phyloP scores from a whole-genome alignment of 2,329 filamentous ascomycete species.

The Curvularia sp. region DNA sequence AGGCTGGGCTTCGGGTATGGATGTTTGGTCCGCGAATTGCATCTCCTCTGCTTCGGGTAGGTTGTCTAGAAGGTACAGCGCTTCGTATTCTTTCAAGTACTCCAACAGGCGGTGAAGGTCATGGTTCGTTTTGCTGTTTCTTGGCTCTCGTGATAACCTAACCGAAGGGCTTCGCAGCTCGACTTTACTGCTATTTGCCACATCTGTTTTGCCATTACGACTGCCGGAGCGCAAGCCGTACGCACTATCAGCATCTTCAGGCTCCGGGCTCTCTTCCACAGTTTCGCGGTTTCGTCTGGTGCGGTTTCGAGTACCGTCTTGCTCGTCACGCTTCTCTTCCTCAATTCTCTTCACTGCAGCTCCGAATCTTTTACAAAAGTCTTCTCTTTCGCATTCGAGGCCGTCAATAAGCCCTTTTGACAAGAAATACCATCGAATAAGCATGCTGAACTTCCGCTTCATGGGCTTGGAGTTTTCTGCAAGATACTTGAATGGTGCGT shows the following conservation, averaged over 20 bases:
- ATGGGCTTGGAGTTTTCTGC: constrained; percentile 1
- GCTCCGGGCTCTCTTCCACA: constrained; percentile 20
- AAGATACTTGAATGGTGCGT: constrained; percentile 18
- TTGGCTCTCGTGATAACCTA: background rate
- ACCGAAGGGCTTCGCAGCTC: constrained; percentile 2
- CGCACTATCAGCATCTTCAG: constrained; percentile 9
- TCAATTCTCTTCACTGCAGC: constrained; percentile 7
- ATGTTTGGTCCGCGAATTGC: constrained; percentile 17
- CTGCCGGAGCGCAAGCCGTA: constrained; percentile 9
- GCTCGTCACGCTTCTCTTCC: background rate
- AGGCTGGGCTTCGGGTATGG: constrained; percentile 10
- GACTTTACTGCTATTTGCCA: background rate
- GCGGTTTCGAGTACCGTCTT: background rate
- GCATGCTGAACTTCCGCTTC: constrained; percentile 16
- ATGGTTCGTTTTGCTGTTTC: constrained; percentile 3
- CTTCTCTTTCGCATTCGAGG: constrained; percentile 8
- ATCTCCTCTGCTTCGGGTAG: constrained; percentile 15
- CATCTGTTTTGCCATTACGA: background rate
- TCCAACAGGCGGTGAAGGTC: constrained; percentile 10
- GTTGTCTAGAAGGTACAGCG: constrained; percentile 20
- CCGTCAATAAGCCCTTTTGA: constrained; percentile 5
- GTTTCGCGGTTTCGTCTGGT: constrained; percentile 1
- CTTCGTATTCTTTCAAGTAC: constrained; percentile 10
- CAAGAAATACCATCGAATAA: constrained; percentile 22
- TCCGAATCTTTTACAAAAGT: constrained; percentile 9